Evolutionary conservation across 108 stramenopile species (phyloP).

Genomic region (Fistulifera solaris): DNA sequence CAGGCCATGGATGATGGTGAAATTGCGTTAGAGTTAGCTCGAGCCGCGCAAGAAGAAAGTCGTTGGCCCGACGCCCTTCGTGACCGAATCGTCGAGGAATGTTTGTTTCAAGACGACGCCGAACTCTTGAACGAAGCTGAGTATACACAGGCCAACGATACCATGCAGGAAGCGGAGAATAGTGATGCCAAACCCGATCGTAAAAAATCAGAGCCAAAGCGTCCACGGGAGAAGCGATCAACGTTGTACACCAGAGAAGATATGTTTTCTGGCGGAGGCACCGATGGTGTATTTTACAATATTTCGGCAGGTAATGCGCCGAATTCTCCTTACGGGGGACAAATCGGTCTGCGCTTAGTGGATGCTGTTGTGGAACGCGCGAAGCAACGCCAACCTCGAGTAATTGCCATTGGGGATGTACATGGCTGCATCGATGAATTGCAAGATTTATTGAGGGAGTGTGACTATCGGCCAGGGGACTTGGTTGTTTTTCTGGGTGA

Average conservation of each 20-base stretch:
- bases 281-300: slow-evolving; percentile 17
- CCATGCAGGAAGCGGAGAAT: slow-evolving; percentile 12
- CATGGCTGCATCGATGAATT: slow-evolving; percentile 93
- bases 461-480: slow-evolving; percentile 86
- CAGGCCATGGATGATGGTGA: slow-evolving; percentile 68
- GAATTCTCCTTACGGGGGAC: slow-evolving; percentile 52
- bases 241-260: slow-evolving; percentile 36
- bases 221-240: slow-evolving; percentile 2
- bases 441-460: slow-evolving; percentile 72
- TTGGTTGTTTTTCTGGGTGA: slow-evolving; percentile 87
- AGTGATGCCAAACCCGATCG: slow-evolving; percentile 5
- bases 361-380: slow-evolving; percentile 63
- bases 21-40: slow-evolving; percentile 51
- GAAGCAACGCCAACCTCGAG: slow-evolving; percentile 57
- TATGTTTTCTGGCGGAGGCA: slow-evolving; percentile 59
- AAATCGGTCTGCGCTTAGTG: slow-evolving; percentile 57
- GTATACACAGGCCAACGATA: slow-evolving; percentile 13
- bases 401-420: slow-evolving; percentile 85
- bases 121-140: slow-evolving; percentile 25
- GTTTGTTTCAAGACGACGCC: slow-evolving; percentile 69
- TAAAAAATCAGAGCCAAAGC: slow-evolving; percentile 3
- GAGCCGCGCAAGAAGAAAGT: slow-evolving; percentile 49
- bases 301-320: slow-evolving; percentile 35
- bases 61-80: slow-evolving; percentile 55
- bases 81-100: slow-evolving; percentile 66